Base-by-base conservation (phyloP, 768 basidiomycete species). In the Collybia sp. region DNA sequence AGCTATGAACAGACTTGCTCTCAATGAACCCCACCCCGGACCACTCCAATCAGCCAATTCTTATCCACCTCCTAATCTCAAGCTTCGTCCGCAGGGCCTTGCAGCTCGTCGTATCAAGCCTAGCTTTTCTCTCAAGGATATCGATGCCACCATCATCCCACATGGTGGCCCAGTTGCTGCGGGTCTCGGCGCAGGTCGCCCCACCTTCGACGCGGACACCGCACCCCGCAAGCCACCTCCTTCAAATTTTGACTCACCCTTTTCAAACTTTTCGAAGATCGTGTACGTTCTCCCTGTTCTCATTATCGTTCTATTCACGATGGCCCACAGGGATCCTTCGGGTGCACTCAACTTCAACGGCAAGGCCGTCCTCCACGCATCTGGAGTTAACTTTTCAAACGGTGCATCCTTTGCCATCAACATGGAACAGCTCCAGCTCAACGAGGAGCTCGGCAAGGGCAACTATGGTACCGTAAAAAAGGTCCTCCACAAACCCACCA, bases 381-480 rank as follows among this genome's bases (percentile, higher is more conserved):
- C 83, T 17, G 96, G 96, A 45, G 78, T 80, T 63, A 72, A 80
- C 51, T 99, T 99, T 63, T 85, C 83, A 20, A 92, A 83, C 53
- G 96, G 96, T 37, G 79, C 86, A 36, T 91, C 87, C 8, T 96
- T 91, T 64, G 75, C 82, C 44, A 96, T 99, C 69, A 95, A 92
- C 67, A 95, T 95, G 95, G 79, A 81, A 47, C 86, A 98, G 61
- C 79, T 99, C 46, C 77, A 88, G 53, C 77, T 98, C 47, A 76
- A 88, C 49, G 93, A 97, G 58, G 96, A 98, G 65, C 79, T 98
- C 43, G 96, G 96, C 30, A 85, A 84, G 58, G 96, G 96, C 30
- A 96, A 96, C 64, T 98, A 98, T 58, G 96, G 96, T 36, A 95
- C 93, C 2, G 96, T 99, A 3, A 93, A 94, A 73, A 91, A 88